Evolutionary conservation across 352 stramenopile genomes (phyloP), one percentile per base, ranked within the genome.

Genomic region (Phytopythium ostracodes): DNA sequence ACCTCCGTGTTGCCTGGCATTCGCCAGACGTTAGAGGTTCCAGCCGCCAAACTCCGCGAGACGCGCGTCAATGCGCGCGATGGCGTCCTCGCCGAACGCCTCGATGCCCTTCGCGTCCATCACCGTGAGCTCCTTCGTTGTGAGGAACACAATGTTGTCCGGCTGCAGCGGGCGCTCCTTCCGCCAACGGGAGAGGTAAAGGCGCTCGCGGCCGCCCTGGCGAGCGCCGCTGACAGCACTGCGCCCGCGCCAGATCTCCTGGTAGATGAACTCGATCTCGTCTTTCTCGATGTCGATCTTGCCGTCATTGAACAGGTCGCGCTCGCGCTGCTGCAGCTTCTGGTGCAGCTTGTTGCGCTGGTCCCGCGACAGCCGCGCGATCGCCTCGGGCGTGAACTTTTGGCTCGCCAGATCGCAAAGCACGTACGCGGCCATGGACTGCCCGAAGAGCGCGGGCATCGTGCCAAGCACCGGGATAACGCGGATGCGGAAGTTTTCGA

Each of bases 401-500:
- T 98, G 90, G 12, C 86, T 76, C 33, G 94, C 95, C 20, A 99
- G 65, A 47, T 98, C 89, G 62, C 94, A 98, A 24, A 99, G 71
- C 43, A 98, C 89, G 68, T 94, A 94, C 9, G 95, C 86, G 2
- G 97, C 97, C 78, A 99, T 96, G 24, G 96, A 88, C 71, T 99
- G 95, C n/a, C 97, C 96, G 73, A 99, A 98, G 59, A 99, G 96
- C 36, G 97, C 96, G 0, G 98, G 98, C 74, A 89, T 91, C 62
- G 77, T 91, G 33, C 97, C 96, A 10, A 99, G 73, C 25, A 99
- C 97, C 0, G 96, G 96, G 54, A 99, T 92, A 29, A 99, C 90
- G 29, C 97, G 91, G 47, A 99, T 90, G 40, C 97, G 85, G 72
- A 99, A 98, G 60, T 98, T 96, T 61, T 98, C 94, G 27, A 99